Conservation (phyloP, 768 basidiomycete genomes). For the Termitomyces titanicus region DNA sequence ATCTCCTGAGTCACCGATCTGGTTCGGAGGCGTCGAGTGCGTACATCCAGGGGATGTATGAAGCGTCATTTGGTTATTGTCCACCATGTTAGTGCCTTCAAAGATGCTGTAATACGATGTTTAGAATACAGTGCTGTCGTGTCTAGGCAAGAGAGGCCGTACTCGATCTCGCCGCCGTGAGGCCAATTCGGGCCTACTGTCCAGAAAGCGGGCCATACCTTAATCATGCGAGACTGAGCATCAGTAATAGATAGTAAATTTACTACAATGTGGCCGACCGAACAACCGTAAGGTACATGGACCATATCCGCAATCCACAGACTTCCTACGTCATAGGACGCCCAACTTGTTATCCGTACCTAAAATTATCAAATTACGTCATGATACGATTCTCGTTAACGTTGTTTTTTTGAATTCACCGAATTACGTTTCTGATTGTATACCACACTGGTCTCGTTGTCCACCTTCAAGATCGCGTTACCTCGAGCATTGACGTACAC, state of each 20-base stretch:
- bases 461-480: constrained; percentile 70
- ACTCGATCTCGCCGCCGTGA: constrained; percentile 46
- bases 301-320: constrained; percentile 42
- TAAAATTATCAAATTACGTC: constrained; percentile 12
- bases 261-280: constrained; percentile 29
- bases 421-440: constrained; percentile 53
- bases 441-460: constrained; percentile 58
- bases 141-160: neutral
- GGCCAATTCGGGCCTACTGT: constrained; percentile 43
- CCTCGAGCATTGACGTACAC: constrained; percentile 59
- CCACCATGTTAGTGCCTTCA: constrained; percentile 76
- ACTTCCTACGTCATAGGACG: constrained; percentile 39
- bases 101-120: constrained; percentile 49
- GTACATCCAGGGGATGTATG: constrained; percentile 55
- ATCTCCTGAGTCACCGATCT: constrained; percentile 49
- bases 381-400: no score
- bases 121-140: no score
- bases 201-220: constrained; percentile 53
- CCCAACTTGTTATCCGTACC: constrained; percentile 43
- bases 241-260: neutral
- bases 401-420: constrained; percentile 31
- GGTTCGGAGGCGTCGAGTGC: constrained; percentile 29
- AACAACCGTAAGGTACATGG: constrained; percentile 50
- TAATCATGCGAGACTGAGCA: neutral
- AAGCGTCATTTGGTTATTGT: constrained; percentile 72